These are phyloP conservation scores for Cladophialophora carrionii DNA, from an alignment of 2,329 filamentous ascomycete species.

Conservation along the genomic window DNA sequence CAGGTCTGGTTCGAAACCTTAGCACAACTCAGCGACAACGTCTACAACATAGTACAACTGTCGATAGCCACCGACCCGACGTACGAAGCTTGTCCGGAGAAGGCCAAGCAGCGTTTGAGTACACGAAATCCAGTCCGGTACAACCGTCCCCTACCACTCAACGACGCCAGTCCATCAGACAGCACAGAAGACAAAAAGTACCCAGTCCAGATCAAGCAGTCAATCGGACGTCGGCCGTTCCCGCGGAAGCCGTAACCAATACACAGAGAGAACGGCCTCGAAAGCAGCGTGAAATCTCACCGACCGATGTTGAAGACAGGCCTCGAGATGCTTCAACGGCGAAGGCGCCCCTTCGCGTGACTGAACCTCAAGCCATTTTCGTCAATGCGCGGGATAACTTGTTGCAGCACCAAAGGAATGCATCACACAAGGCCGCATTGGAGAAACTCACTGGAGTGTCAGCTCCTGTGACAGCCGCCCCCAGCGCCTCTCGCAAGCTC, in stretches of 20 bases:
- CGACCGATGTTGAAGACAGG: not conserved
- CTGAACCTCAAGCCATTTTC: constrained; percentile 8
- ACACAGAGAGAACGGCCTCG: constrained; percentile 10
- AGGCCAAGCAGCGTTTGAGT: constrained; percentile 38
- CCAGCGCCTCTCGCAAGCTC: constrained; percentile 31
- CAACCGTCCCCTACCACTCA: constrained; percentile 12
- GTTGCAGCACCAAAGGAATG: constrained; percentile 33
- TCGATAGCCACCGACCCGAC: constrained; percentile 40
- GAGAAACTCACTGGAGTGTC: constrained; percentile 34
- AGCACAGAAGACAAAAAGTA: constrained; percentile 22
- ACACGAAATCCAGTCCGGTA: constrained; percentile 28
- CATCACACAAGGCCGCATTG: constrained; percentile 39
- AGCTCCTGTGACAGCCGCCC: constrained; percentile 19
- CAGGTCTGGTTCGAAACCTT: constrained; percentile 41
- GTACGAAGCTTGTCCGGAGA: constrained; percentile 32
- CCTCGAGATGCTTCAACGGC: not conserved
- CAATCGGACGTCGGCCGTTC: not conserved
- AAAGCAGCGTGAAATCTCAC: constrained; percentile 12
- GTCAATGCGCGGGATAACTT: constrained; percentile 14
- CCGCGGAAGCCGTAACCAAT: not conserved
- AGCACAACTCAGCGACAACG: constrained; percentile 44
- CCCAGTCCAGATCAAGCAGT: constrained; percentile 4
- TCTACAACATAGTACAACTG: constrained; percentile 42
- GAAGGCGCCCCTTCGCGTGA: not conserved
- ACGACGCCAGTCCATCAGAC: constrained; percentile 21